Base-by-base conservation (phyloP, 2,329 filamentous ascomycete genomes). In the Trichoderma brevicompactum region DNA sequence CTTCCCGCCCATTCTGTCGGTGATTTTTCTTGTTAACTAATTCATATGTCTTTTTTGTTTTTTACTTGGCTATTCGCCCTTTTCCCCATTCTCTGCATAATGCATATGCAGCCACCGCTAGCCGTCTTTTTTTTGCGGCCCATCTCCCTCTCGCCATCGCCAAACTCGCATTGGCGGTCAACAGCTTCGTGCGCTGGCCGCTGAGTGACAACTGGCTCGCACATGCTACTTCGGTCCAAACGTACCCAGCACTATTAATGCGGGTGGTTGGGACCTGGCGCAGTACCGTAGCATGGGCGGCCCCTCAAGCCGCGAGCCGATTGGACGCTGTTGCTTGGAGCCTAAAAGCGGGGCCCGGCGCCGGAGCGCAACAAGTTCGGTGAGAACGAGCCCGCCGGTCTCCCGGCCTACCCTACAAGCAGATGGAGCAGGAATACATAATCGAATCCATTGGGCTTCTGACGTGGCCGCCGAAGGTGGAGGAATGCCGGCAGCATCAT, bases 391-490 rank as follows among this genome's bases (percentile, higher is more conserved):
- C 23, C 49, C 48, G 59, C 59, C 59, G 49, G 59, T 12, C 38
- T 46, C 17, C 59, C 59, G 59, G 59, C 59, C 59, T 62, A 41
- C 49, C 59, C 46, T 50, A 44, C 49, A 36, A 28, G 15, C n/a
- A 32, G 8, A 28, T 43, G 49, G 46, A 23, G 40, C n/a, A 7
- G 46, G 40, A 44, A 19, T 36, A 38, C 59, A 53, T 62, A 36
- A 44, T 53, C 28, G n/a, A 44, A n/a, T 46, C 59, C 59, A 53
- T 62, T 62, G 49, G 59, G 38, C 59, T 12, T 62, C 59, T 62
- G 59, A 62, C 59, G 59, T 62, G 59, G 59, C 59, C 40, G 59
- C 48, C 59, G 59, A 52, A 34, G 58, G 59, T 62, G 59, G 59
- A 62, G 49, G 55, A 59, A 23, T 34, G 40, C 59, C 59, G 59